Percentiles rank a stretch among this genome's conserved stretches.
These are phyloP conservation scores for Tylopilus rubrobrunneus DNA, from an alignment of 768 basidiomycete species.

Conservation along the genomic window DNA sequence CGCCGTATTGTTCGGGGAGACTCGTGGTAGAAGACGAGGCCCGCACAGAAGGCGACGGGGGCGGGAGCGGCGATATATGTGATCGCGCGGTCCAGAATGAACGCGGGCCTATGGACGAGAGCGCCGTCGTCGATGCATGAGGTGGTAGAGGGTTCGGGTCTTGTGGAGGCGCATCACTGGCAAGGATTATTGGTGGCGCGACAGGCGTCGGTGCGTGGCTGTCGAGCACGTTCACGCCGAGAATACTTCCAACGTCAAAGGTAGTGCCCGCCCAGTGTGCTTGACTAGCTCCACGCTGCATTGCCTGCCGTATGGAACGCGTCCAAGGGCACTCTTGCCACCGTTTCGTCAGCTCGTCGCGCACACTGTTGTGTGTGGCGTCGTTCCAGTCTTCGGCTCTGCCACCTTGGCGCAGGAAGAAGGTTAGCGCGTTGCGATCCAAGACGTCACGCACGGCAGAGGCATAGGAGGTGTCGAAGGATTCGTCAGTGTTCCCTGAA, in stretches of 20 bases:
- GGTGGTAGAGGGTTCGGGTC: neutral
- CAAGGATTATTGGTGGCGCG: neutral
- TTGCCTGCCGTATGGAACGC: constrained; percentile 34
- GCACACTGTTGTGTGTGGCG: constrained; percentile 43
- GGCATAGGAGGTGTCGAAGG: constrained; percentile 32
- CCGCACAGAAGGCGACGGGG: constrained; percentile 4
- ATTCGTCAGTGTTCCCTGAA: constrained; percentile 29
- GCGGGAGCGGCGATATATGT: constrained; percentile 14
- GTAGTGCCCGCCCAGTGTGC: constrained; percentile 66
- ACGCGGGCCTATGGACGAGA: constrained; percentile 18
- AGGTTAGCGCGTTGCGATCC: constrained; percentile 56
- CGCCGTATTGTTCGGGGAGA: constrained; percentile 13
- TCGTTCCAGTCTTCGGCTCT: constrained; percentile 65
- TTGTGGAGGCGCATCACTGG: constrained; percentile 1
- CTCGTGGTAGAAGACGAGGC: constrained; percentile 12
- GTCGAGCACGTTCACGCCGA: constrained; percentile 62
- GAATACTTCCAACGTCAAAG: constrained; percentile 74
- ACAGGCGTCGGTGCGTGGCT: constrained; percentile 6
- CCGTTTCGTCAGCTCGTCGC: constrained; percentile 53
- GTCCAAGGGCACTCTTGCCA: constrained; percentile 75
- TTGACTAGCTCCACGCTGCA: constrained; percentile 1
- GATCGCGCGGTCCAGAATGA: constrained; percentile 23
- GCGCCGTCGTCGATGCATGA: constrained; percentile 18
- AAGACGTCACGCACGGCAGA: constrained; percentile 37
- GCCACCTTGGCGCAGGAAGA: constrained; percentile 65